Percentiles rank a stretch among this genome's conserved stretches.
phyloP scores from a whole-genome alignment of 1,284 basidiomycete genomes.

The Cryptococcus wingfieldii region DNA sequence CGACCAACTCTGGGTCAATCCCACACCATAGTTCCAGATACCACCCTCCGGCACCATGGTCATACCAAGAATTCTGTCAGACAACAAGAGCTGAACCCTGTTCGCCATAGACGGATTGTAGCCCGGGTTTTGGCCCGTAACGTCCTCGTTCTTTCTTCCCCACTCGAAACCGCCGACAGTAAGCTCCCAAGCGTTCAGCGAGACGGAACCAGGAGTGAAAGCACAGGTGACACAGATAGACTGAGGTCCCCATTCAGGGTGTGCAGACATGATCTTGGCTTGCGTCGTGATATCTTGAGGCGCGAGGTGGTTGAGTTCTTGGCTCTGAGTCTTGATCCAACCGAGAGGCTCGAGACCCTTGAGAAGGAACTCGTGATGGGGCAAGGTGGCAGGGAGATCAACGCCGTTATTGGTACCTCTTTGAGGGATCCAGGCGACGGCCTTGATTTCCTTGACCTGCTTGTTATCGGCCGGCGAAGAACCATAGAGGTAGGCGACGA shows the following conservation, averaged over 20 bases:
- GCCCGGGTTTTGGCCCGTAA: constrained; percentile 72
- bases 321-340: constrained; percentile 94
- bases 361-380: constrained; percentile 87
- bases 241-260: constrained; percentile 89
- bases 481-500: constrained; percentile 91
- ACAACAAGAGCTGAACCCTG: constrained; percentile 87
- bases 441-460: constrained; percentile 98
- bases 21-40: constrained; percentile 91
- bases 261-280: constrained; percentile 92
- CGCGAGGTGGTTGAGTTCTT: constrained; percentile 87
- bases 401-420: constrained; percentile 91
- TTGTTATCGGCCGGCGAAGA: constrained; percentile 91
- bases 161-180: constrained; percentile 94
- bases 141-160: constrained; percentile 90
- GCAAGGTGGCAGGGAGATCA: constrained; percentile 78
- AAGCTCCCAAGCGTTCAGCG: constrained; percentile 85
- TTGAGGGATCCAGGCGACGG: constrained; percentile 92
- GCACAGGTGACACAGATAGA: constrained; percentile 91
- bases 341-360: constrained; percentile 93
- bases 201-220: constrained; percentile 97
- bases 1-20: constrained; percentile 86
- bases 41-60: constrained; percentile 84
- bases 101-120: constrained; percentile 99
- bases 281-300: constrained; percentile 94
- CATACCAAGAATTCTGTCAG: constrained; percentile 88